phyloP scores from a whole-genome alignment of 2,329 filamentous ascomycete genomes.

The Lizonia empirigonia region DNA sequence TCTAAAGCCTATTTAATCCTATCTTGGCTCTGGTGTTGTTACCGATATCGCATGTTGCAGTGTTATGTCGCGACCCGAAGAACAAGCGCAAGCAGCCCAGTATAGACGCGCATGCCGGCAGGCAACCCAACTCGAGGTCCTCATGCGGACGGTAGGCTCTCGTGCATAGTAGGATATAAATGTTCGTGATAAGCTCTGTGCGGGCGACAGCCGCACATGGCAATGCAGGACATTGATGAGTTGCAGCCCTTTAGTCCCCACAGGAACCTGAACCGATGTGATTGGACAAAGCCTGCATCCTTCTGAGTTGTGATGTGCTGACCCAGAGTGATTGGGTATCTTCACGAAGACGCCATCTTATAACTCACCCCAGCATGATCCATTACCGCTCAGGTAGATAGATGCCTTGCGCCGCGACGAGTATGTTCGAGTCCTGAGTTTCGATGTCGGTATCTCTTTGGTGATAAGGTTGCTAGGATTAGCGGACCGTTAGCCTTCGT shows the following conservation, averaged over 20 bases:
- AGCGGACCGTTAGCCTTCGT: slow-evolving; percentile 3
- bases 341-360: too few species aligned
- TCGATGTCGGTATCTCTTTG: not conserved
- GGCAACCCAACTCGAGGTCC: not conserved
- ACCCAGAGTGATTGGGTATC: too few species aligned
- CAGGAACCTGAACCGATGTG: too few species aligned
- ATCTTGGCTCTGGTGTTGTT: not conserved
- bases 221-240: too few species aligned
- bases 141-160: not conserved
- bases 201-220: slow-evolving; percentile 5
- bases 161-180: not conserved
- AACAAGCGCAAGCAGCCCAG: not conserved
- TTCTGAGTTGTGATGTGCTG: too few species aligned
- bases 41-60: slow-evolving; percentile 20
- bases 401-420: too few species aligned
- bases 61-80: slow-evolving; percentile 10
- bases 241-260: too few species aligned
- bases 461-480: not conserved
- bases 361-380: too few species aligned
- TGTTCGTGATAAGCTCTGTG: not conserved
- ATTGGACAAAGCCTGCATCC: too few species aligned
- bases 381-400: too few species aligned
- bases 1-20: slow-evolving; percentile 19
- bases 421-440: not conserved
- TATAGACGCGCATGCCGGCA: slow-evolving; percentile 2